A percentile compares a stretch with the other conserved stretches of the same genome.
Conservation (phyloP, 2,329 filamentous ascomycete species). For the Fusarium fujikuroi region DNA sequence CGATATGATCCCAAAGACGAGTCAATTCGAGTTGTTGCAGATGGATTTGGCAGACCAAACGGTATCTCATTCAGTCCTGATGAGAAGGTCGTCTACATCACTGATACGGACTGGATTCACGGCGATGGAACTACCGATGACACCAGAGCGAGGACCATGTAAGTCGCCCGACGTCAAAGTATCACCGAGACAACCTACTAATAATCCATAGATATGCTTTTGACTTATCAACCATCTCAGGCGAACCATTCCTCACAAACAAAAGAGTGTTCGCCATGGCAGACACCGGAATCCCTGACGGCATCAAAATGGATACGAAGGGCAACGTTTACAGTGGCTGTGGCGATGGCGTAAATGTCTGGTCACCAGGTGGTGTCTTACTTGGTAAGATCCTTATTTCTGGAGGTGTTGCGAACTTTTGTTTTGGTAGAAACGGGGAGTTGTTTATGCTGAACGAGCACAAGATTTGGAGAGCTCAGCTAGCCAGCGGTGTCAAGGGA, state of each 20-base stretch:
- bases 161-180: background rate
- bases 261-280: conserved; percentile 62
- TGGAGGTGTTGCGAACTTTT: conserved; percentile 59
- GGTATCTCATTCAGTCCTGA: conserved; percentile 60
- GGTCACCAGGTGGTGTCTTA: conserved; percentile 57
- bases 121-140: conserved; percentile 49
- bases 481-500: conserved; percentile 27
- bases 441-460: conserved; percentile 61
- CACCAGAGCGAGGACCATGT: conserved; percentile 42
- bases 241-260: conserved; percentile 57
- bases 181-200: rapidly evolving
- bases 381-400: conserved; percentile 57
- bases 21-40: conserved; percentile 57
- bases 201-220: conserved; percentile 47
- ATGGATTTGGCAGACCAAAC: conserved; percentile 60
- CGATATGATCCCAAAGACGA: conserved; percentile 55
- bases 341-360: conserved; percentile 61
- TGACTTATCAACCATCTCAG: conserved; percentile 43
- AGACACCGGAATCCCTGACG: conserved; percentile 58
- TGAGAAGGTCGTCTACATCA: conserved; percentile 57
- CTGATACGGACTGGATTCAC: conserved; percentile 53
- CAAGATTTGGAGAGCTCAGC: conserved; percentile 52
- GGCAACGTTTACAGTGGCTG: conserved; percentile 63
- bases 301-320: conserved; percentile 58
- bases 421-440: conserved; percentile 56